Conservation (phyloP, 164 flowering plant species). For the Umbilicus rupestris region DNA sequence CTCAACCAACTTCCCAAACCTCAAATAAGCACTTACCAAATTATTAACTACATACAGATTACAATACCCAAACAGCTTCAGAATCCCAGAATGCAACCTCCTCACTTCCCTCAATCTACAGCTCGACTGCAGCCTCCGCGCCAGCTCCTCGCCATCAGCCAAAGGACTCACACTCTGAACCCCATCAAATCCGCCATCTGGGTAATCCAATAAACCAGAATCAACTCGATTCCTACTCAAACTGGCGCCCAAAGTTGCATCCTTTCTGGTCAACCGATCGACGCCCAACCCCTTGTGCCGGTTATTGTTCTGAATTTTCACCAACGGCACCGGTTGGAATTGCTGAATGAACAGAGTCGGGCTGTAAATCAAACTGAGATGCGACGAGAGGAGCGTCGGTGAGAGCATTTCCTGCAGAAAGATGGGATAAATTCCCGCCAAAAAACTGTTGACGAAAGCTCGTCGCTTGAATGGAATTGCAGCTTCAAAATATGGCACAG, state of each 20-base stretch:
- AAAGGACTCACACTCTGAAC: constrained; percentile 6
- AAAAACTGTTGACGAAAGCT: background rate
- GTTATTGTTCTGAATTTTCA: background rate
- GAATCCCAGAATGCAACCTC: constrained; percentile 33
- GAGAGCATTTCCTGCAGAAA: constrained; percentile 2
- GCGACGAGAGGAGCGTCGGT: background rate
- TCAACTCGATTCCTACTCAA: background rate
- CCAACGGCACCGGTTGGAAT: background rate
- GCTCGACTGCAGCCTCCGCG: constrained; percentile 42
- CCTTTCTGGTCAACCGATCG: background rate
- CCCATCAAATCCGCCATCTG: constrained; percentile 14
- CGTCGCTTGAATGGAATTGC: background rate
- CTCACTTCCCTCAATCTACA: constrained; percentile 25
- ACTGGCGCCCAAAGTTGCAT: background rate
- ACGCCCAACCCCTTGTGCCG: background rate
- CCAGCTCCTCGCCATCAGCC: constrained; percentile 21
- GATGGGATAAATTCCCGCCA: background rate
- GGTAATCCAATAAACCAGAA: constrained; percentile 9
- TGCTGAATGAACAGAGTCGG: background rate
- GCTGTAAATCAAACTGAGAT: background rate
- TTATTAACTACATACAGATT: constrained; percentile 40
- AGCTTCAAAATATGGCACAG: background rate
- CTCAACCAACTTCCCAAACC: constrained; percentile 28
- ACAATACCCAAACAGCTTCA: constrained; percentile 19
- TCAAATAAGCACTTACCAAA: constrained; percentile 45